Evolutionary conservation across 176 grass and related monocot species (phyloP), one percentile per base, ranked within the genome.

Genomic region (Carex scoparia): DNA sequence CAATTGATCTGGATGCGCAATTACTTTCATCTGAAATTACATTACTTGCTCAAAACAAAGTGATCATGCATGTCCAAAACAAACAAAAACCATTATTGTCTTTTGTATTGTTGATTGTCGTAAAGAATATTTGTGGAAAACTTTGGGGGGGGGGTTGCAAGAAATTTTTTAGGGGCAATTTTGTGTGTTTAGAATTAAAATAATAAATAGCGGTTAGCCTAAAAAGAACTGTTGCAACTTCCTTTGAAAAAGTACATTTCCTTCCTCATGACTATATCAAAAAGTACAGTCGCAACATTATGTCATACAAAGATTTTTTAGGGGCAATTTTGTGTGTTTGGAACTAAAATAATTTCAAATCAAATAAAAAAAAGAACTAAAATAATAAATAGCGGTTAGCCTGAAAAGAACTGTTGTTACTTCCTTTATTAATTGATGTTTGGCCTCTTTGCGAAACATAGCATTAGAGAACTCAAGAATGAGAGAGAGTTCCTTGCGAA

Each of bases 401-500:
- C 60, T 61, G 27, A 61, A 59, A 61, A 61, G 7, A 19, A 23
- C 23, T 23, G 58, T 61, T 18, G 0, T n/a, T 19, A 23, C 23
- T 1, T 48, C 7, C n/a, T 9, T 16, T 4, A 23, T 44, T 80
- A 86, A 86, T 28, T 3, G 9, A 84, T 2, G 4, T 79, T 59
- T 53, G 15, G 4, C 59, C 33, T 40, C 28, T 91, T 42, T 86
- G 5, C 51, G 18, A 85, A 69, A 5, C 72, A 61, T 88, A 99
- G 96, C 86, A 89, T 91, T 15, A 95, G 86, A 81, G 91, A 89
- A 5, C 66, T 95, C 88, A 92, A 87, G 84, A 91, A 92, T 42
- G 96, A 95, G 27, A 88, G 93, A 13, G 96, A 99, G 61, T 94
- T 99, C 70, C 91, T 99, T 4, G 89, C 91, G 2, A 92, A 87